Percentiles rank a stretch among this genome's conserved stretches.
phyloP scores from a whole-genome alignment of 306 rosid genomes.

The Hylodesmum podocarpum region DNA sequence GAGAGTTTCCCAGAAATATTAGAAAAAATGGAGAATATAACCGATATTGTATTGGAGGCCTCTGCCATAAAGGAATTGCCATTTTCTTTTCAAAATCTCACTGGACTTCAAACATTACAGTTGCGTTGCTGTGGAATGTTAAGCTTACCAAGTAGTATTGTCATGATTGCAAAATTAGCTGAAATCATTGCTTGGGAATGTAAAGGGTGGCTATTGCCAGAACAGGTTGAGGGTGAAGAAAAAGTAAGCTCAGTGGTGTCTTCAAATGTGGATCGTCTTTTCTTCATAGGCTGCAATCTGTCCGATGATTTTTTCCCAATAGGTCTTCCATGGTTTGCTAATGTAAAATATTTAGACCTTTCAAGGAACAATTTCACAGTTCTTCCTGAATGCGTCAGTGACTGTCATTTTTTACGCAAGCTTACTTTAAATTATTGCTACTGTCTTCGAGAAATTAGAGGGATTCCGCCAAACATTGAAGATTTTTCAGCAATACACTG shows the following conservation, averaged over 20 bases:
- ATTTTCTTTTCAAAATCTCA: not conserved
- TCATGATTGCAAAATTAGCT: not conserved
- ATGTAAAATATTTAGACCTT: not conserved
- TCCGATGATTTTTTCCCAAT: not conserved
- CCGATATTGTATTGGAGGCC: not conserved
- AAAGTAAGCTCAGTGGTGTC: not conserved
- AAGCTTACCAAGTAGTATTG: not conserved
- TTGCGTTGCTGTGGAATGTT: not conserved
- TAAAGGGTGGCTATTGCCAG: not conserved
- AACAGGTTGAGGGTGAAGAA: not conserved
- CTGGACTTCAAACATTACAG: not conserved
- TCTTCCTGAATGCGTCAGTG: not conserved
- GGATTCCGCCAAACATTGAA: not conserved
- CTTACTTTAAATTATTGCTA: not conserved
- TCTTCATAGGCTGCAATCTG: not conserved
- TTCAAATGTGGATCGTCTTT: not conserved
- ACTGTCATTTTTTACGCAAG: not conserved
- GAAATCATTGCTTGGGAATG: not conserved
- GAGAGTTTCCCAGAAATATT: constrained; percentile 18
- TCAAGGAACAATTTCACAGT: not conserved
- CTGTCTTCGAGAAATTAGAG: not conserved
- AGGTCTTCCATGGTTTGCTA: not conserved
- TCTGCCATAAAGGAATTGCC: not conserved
- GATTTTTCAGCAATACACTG: not conserved
- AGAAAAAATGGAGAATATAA: constrained; percentile 8